phyloP scores from a whole-genome alignment of 1,139 yeast genomes.

The Geotrichum armillariae region DNA sequence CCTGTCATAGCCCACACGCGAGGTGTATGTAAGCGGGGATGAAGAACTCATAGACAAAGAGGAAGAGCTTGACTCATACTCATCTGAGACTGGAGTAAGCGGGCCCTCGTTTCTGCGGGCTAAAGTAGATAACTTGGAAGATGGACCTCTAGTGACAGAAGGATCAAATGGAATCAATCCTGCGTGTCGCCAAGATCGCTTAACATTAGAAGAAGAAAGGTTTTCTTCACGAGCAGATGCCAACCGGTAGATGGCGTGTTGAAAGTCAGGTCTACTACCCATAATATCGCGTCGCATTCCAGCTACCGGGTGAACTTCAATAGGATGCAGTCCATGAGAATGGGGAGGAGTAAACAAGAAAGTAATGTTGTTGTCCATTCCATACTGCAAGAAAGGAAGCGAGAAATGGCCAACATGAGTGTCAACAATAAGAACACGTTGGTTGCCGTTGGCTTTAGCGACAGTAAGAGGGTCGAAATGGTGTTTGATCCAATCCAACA shows the following conservation, averaged over 20 bases:
- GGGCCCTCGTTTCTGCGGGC: background rate
- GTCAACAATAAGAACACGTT: constrained; percentile 19
- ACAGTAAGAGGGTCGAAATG: constrained; percentile 20
- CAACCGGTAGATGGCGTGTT: constrained; percentile 14
- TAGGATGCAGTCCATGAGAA: constrained; percentile 17
- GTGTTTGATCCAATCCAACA: constrained; percentile 20
- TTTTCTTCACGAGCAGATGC: constrained; percentile 8
- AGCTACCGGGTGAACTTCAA: constrained; percentile 12
- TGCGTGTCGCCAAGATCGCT: constrained; percentile 17
- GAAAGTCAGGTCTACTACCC: constrained; percentile 10
- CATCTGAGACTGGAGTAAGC: constrained; percentile 10
- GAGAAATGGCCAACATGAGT: constrained; percentile 23
- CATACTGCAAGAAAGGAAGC: constrained; percentile 17
- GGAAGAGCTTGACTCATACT: constrained; percentile 14
- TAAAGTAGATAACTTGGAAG: background rate
- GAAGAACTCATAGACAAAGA: no score
- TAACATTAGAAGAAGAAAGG: constrained; percentile 7
- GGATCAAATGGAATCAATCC: constrained; percentile 22
- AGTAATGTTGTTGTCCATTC: constrained; percentile 19
- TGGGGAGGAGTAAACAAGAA: constrained; percentile 21
- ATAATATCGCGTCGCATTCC: constrained; percentile 14
- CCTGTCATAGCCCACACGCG: constrained; percentile 3
- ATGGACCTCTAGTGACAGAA: background rate
- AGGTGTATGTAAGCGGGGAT: constrained; percentile 1
- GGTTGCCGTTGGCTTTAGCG: constrained; percentile 18